phyloP scores from a whole-genome alignment of 2,329 filamentous ascomycete genomes.

The Colletotrichum camelliae region DNA sequence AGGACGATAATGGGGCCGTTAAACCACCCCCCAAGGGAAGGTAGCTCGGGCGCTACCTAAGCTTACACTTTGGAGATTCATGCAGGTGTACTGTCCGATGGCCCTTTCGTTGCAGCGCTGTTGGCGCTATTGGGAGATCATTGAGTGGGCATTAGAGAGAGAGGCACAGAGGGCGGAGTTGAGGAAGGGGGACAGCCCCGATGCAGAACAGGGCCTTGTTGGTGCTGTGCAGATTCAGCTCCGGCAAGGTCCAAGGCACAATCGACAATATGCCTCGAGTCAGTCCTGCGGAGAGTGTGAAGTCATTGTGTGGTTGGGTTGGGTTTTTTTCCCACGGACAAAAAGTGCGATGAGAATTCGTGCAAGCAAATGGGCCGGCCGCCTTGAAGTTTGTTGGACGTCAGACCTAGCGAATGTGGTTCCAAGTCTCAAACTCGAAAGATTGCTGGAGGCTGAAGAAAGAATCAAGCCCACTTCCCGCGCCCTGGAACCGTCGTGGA shows the following conservation, averaged over 20 bases:
- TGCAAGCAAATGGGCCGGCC: not conserved
- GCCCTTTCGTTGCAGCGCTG: not conserved
- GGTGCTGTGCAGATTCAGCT: not conserved
- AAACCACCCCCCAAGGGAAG: not conserved
- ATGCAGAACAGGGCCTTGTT: not conserved
- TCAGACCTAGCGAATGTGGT: not conserved
- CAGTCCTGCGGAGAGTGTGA: not conserved
- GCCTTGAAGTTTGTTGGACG: not conserved
- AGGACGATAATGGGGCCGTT: not conserved
- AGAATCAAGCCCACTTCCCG: not conserved
- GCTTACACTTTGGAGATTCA: not conserved
- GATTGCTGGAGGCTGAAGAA: not conserved
- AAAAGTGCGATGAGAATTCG: not conserved
- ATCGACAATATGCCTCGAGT: not conserved
- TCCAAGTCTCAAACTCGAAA: not conserved
- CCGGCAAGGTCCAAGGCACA: not conserved
- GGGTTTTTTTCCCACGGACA: not conserved
- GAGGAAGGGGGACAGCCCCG: not conserved
- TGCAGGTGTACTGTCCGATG: not conserved
- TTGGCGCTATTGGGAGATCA: not conserved
- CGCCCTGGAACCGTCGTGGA: not conserved
- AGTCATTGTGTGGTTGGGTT: not conserved
- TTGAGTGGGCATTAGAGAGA: not conserved
- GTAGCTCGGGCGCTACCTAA: not conserved
- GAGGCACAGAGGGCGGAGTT: not conserved